Conservation (phyloP, 2,329 filamentous ascomycete species). For the Leptographium radiaticola region DNA sequence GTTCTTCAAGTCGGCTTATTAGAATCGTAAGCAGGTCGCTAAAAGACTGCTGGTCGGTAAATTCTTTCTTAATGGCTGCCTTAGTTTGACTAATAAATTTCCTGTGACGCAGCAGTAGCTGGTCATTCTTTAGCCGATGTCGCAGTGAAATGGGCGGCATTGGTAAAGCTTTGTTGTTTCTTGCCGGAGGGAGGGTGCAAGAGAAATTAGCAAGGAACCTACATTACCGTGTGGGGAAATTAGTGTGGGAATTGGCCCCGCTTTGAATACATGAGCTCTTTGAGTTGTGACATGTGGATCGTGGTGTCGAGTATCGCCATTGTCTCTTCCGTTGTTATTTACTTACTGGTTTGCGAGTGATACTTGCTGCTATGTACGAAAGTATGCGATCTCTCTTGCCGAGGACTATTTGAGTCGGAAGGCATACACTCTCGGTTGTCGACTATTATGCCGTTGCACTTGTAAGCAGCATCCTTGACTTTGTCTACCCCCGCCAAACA, state of each 20-base stretch:
- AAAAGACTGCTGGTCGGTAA: not conserved
- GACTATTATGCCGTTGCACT: not conserved
- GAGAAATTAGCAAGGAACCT: too few species aligned
- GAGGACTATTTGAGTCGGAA: too few species aligned
- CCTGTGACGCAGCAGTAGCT: slow-evolving; percentile 1
- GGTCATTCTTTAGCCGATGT: not conserved
- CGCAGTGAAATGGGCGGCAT: not conserved
- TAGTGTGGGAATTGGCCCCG: not conserved
- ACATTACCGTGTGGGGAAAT: too few species aligned
- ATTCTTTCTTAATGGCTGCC: not conserved
- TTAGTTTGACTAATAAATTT: slow-evolving; percentile 1
- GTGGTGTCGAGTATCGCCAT: not conserved
- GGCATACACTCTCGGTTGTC: too few species aligned
- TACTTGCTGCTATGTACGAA: too few species aligned
- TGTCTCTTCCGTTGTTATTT: not conserved
- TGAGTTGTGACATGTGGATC: not conserved
- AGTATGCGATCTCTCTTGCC: too few species aligned
- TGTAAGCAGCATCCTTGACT: not conserved
- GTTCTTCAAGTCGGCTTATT: not conserved
- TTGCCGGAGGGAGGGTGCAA: too few species aligned
- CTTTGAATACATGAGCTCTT: not conserved
- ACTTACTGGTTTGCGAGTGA: too few species aligned
- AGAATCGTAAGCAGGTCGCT: not conserved
- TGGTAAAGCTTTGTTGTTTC: not conserved
- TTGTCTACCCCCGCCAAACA: slow-evolving; percentile 2